Evolutionary conservation across 192 early-diverging fungal species (phyloP), one percentile per base, ranked within the genome.

Genomic region (Backusella australiensis): DNA sequence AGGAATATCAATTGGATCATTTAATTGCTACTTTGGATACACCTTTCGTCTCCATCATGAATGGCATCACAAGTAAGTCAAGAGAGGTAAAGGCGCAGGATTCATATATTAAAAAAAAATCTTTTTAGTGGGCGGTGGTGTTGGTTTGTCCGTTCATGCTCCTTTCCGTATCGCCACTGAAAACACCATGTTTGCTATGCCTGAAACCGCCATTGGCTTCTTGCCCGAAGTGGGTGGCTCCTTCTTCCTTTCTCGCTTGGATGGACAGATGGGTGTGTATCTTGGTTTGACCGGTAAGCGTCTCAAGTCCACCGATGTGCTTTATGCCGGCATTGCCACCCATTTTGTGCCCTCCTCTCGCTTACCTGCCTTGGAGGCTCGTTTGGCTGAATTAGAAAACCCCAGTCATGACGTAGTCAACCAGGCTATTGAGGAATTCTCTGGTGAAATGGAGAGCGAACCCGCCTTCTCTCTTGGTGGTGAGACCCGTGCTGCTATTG

Each of bases 121-220:
- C 35, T 65, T 23, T 63, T 34, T 81, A 94, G 94, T 99, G 98
- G 98, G 98, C 49, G 98, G 96, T 39, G 98, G 98, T 71, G 95
- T 96, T 42, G 98, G 98, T 38, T 81, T 99, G 19, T 96, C 96
- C 34, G 93, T 98, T 29, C 97, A 98, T 81, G 96, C 93, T 6
- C 92, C 96, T 26, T 98, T 99, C 89, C 87, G 98, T 34, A 93
- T 99, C 66, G 98, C 96, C 6, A 98, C 96, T 38, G 97, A 99
- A 84, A 90, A 93, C 21, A 96, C 98, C 1, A 75, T 97, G 72
- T 97, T 98, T 83, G 93, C 97, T 44, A 99, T 99, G 96, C 97
- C 98, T 6, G 98, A 99, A 81, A 96, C 96, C 4, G 89, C 87
- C 71, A 99, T 99, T 75, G 98, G 98, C 15, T 88, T 98, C 44